These are phyloP conservation scores for Delitschia confertaspora DNA, from an alignment of 495 filamentous ascomycete genomes.

Conservation along the genomic window DNA sequence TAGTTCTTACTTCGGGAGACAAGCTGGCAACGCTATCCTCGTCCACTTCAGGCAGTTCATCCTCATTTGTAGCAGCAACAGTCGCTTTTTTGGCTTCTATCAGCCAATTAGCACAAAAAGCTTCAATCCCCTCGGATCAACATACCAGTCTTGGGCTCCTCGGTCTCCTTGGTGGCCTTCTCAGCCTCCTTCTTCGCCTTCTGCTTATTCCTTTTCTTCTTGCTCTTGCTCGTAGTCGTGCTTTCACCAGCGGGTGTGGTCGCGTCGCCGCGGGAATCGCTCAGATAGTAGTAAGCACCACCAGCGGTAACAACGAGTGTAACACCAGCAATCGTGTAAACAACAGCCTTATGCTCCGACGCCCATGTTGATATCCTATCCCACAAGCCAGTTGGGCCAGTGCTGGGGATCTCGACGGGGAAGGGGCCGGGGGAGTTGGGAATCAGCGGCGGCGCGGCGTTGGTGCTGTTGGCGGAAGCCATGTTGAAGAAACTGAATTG, in stretches of 20 bases:
- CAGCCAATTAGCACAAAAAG: conserved; percentile 2
- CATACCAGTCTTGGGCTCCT: conserved; percentile 16
- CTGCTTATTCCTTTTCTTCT: conserved; percentile 55
- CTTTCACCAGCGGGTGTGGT: conserved; percentile 1
- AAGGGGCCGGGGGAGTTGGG: conserved; percentile 40
- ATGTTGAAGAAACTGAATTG: no score
- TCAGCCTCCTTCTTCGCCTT: conserved; percentile 49
- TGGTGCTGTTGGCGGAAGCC: no score
- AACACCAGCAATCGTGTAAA: conserved; percentile 91
- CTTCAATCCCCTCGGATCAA: not conserved
- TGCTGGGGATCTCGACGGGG: conserved; percentile 32
- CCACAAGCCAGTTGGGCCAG: conserved; percentile 64
- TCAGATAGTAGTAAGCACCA: conserved; percentile 84
- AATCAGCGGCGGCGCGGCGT: conserved; percentile 13
- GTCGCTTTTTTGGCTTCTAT: conserved; percentile 41
- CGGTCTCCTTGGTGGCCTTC: conserved; percentile 42
- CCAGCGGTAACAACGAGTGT: conserved; percentile 84
- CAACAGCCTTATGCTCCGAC: conserved; percentile 86
- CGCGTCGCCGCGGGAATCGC: conserved; percentile 35
- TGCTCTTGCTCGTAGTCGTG: conserved; percentile 31
- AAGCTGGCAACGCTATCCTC: conserved; percentile 64
- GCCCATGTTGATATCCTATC: conserved; percentile 85
- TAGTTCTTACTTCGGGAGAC: conserved; percentile 57
- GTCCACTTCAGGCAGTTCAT: conserved; percentile 78
- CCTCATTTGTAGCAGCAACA: conserved; percentile 54